These are phyloP conservation scores for Sequoiadendron giganteum DNA, from an alignment of 75 land plant genomes.

Conservation along the genomic window DNA sequence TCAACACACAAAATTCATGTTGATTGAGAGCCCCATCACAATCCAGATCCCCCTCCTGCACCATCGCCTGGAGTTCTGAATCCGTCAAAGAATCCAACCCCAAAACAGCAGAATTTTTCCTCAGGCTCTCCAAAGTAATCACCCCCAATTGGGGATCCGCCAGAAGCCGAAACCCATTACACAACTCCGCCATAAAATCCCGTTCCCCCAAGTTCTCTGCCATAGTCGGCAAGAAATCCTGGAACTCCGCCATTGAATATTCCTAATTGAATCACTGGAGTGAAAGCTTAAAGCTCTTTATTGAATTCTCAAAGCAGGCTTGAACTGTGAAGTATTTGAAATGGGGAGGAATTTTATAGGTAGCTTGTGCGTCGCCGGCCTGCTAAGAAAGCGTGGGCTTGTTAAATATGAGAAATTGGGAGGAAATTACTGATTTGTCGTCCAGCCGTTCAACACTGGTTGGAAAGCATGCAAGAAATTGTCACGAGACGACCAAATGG, in stretches of 20 bases:
- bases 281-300: too few relatives aligned
- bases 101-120: slow-evolving; percentile 23
- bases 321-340: too few relatives aligned
- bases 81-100: slow-evolving; percentile 54
- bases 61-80: slow-evolving; percentile 54
- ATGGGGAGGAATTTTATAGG: too few relatives aligned
- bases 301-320: too few relatives aligned
- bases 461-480: too few relatives aligned
- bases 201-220: slow-evolving; percentile 63
- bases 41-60: slow-evolving; percentile 54
- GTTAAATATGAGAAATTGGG: too few relatives aligned
- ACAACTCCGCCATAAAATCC: slow-evolving; percentile 70
- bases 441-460: too few relatives aligned
- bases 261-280: too few relatives aligned
- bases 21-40: slow-evolving; percentile 61
- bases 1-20: slow-evolving; percentile 53
- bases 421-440: too few relatives aligned
- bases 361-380: too few relatives aligned
- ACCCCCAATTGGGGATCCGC: slow-evolving; percentile 37
- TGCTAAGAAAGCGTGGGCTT: too few relatives aligned
- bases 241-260: slow-evolving; percentile 22
- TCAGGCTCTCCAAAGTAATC: slow-evolving; percentile 39
- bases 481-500: too few relatives aligned
- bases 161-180: slow-evolving; percentile 61
- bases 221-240: slow-evolving; percentile 69